Base-by-base conservation (phyloP, 768 basidiomycete species). In the Mycena maculata region DNA sequence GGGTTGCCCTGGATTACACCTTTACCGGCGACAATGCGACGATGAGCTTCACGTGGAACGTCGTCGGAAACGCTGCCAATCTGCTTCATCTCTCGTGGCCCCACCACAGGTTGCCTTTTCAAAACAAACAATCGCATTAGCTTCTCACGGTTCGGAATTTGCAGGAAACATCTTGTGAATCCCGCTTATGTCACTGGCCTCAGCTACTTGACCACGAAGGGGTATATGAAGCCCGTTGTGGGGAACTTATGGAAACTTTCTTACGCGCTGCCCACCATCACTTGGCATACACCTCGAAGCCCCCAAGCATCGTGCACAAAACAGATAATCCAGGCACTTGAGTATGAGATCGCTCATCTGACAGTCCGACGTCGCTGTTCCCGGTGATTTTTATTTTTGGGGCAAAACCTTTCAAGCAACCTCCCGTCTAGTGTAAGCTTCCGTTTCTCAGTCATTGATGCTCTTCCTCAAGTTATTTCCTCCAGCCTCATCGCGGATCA, bases 281-380 rank as follows among this genome's bases (percentile, higher is more conserved):
- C 72, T 28, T 79, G 76, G 75, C 76, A 76, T 60, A 73, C 79
- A 4, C 78, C 79, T 42, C 74, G 79, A 33, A 54, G 68, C 30
- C 76, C 78, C 0, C 77, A 80, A 18, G 70, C 72, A 20, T 80
- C 79, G 7, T 80, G 79, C 63, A 72, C 52, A 4, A 49, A 69
- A 22, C 63, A 71, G 27, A 66, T 80, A 7, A 74, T 76, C n/a
- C 76, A 76, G 42, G 77, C 76, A 13, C 71, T 80, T 15, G 82
- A 86, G 71, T 83, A 83, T 67, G 87, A 87, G 68, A 82, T 85
- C 39, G 76, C 80, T 22, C 83, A 88, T 68, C 81, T 89, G 45
- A 73, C 80, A 7, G 78, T 80, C n/a, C n/a, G n/a, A n/a, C n/a
- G n/a, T n/a, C 25, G 82, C 83, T 11, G 83, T 83, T 27, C 81